Evolutionary conservation across 2,329 filamentous ascomycete genomes (phyloP).

Genomic region (Geosmithia putterillii): DNA sequence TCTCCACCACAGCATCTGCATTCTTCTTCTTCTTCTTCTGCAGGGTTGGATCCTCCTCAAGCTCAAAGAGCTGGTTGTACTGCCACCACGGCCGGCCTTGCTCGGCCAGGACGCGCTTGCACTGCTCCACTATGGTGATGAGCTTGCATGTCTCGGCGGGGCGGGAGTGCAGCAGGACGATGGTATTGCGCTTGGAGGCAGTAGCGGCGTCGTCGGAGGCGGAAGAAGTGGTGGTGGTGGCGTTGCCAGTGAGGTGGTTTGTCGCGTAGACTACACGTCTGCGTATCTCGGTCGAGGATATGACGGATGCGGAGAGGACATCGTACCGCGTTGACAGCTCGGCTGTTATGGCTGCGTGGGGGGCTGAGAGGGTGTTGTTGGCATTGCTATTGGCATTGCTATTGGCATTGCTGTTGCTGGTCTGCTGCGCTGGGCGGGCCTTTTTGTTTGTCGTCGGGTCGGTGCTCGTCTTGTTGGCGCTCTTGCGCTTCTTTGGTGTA

Average conservation of each 20-base stretch:
- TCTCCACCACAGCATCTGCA: slow-evolving; percentile 23
- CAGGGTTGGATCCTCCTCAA: slow-evolving; percentile 5
- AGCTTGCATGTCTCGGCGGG: slow-evolving; percentile 47
- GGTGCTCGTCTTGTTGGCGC: not conserved
- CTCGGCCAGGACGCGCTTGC: slow-evolving; percentile 41
- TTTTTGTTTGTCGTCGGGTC: slow-evolving; percentile 3
- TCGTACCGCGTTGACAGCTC: slow-evolving; percentile 34
- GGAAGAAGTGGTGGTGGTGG: not conserved
- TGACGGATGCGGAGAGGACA: slow-evolving; percentile 38
- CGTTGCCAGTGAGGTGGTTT: slow-evolving; percentile 28
- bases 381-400: too few relatives aligned
- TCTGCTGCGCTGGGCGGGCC: not conserved
- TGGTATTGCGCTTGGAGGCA: slow-evolving; percentile 3
- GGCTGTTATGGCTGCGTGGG: slow-evolving; percentile 28
- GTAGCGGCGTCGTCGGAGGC: too few relatives aligned
- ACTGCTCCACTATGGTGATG: slow-evolving; percentile 55
- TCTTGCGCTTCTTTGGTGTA: not conserved
- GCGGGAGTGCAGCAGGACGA: slow-evolving; percentile 38
- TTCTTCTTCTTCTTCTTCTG: slow-evolving; percentile 9
- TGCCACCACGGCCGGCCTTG: slow-evolving; percentile 37
- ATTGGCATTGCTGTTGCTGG: slow-evolving; percentile 2
- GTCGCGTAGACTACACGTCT: slow-evolving; percentile 35
- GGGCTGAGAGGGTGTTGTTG: slow-evolving; percentile 15
- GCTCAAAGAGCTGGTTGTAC: slow-evolving; percentile 44
- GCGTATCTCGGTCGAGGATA: slow-evolving; percentile 47